These are phyloP conservation scores for Boletus rubroflammeus DNA, from an alignment of 768 basidiomycete species.

Conservation along the genomic window DNA sequence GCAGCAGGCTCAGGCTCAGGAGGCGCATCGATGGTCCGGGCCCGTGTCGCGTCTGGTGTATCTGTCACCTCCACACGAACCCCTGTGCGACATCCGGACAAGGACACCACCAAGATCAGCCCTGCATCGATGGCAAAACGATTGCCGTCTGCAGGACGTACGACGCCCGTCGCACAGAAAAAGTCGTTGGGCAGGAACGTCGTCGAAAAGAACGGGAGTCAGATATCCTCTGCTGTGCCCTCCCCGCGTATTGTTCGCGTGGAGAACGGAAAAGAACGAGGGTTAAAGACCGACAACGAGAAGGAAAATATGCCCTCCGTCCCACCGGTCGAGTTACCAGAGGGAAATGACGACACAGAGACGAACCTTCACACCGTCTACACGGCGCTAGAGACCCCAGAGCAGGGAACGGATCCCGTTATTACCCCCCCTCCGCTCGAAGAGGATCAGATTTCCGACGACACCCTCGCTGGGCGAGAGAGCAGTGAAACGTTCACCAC, in stretches of 20 bases:
- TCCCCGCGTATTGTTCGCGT: slow-evolving; percentile 17
- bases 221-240: slow-evolving; percentile 12
- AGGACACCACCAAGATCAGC: slow-evolving; percentile 20
- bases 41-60: slow-evolving; percentile 27
- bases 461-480: slow-evolving; percentile 20
- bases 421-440: slow-evolving; percentile 11
- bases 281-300: slow-evolving; percentile 30
- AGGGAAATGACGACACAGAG: slow-evolving; percentile 38
- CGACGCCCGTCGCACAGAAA: slow-evolving; percentile 21
- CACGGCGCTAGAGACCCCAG: slow-evolving; percentile 18
- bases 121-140: slow-evolving; percentile 21
- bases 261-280: slow-evolving; percentile 33
- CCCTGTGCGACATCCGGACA: slow-evolving; percentile 23
- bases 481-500: slow-evolving; percentile 30
- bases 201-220: slow-evolving; percentile 11
- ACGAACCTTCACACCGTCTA: slow-evolving; percentile 19
- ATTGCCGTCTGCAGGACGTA: slow-evolving; percentile 20
- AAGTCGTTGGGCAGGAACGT: slow-evolving; percentile 15
- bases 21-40: slow-evolving; percentile 3
- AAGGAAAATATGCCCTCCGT: slow-evolving; percentile 16
- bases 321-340: slow-evolving; percentile 30
- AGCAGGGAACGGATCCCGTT: slow-evolving; percentile 5
- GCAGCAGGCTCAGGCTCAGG: slow-evolving; percentile 8
- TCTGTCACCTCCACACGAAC: slow-evolving; percentile 26
- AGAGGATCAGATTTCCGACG: slow-evolving; percentile 15